Base-by-base conservation (phyloP, 1,139 yeast species). In the Yamadazyma membranifaciens region DNA sequence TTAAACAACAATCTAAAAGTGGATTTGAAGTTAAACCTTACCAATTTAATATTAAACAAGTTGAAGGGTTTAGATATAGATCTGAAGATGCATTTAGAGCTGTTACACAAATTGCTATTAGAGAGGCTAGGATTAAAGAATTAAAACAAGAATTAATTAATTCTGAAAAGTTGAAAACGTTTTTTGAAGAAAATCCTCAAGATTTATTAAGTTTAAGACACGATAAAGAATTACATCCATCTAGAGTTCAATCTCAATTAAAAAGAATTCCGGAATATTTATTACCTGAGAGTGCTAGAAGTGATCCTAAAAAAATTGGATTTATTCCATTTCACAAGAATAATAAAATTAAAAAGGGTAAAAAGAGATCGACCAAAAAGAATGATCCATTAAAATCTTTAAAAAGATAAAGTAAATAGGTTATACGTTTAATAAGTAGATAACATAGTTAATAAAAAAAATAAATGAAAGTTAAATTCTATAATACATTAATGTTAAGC, bases 121-220 rank as follows among this genome's bases (percentile, higher is more conserved):
- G 98, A 63, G 98, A 92, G 57, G 98, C 98, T 1, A 80, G 98
- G 56, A 79, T 91, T 42, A 86, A 82, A 59, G 99, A 94, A 61
- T 75, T 94, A 60, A 86, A 87, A 60, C 79, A 83, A 54, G 98
- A 94, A 62, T 73, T 94, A 60, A 70, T 94, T 47, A 81, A 91
- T 34, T 86, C 95, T 50, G 97, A 89, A 48, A 89, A 88, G 57
- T 76, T 94, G 58, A 89, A 89, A 63, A 80, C 97, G 56, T 95
- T 89, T 65, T 94, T 94, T 57, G 97, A 92, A 63, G 98, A 92
- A 58, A 92, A 92, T 60, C 98, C 98, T n/a, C 95, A 88, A 56
- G 98, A 94, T 63, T 74, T 92, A 56, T 81, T 81, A 11, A 81
- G 85, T 40, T 78, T 92, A 60, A 83, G 97, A 60, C 98, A 92